A percentile compares a stretch with the other conserved stretches of the same genome.
phyloP scores from a whole-genome alignment of 169 alveolate genomes.

The Cryptosporidium muris region DNA sequence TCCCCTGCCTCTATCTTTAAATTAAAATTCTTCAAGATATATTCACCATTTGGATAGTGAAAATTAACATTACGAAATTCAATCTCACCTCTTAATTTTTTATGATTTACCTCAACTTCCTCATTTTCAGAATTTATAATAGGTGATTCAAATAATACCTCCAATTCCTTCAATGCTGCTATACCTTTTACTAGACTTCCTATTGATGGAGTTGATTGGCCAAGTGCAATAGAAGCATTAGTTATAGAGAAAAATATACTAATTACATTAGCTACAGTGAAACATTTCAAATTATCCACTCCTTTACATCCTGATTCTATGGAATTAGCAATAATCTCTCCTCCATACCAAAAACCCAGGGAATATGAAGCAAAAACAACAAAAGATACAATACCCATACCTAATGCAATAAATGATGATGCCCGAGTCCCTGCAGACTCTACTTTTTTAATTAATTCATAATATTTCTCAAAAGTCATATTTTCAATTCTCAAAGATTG shows the following conservation, averaged over 20 bases:
- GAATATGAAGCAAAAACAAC: conserved; percentile 71
- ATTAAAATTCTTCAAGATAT: conserved; percentile 27
- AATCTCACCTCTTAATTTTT: conserved; percentile 10
- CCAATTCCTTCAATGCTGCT: conserved; percentile 37
- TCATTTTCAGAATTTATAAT: conserved; percentile 19
- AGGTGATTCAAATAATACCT: not conserved
- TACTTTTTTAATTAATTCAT: conserved; percentile 31
- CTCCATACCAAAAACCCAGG: conserved; percentile 78
- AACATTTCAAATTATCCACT: conserved; percentile 25
- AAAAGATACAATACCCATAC: conserved; percentile 59
- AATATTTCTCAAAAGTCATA: conserved; percentile 30
- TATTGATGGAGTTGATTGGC: conserved; percentile 67
- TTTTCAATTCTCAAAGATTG: conserved; percentile 48
- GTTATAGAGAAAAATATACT: conserved; percentile 61
- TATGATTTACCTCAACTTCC: not conserved
- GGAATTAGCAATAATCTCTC: conserved; percentile 61
- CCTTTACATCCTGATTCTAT: conserved; percentile 65
- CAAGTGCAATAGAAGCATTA: conserved; percentile 66
- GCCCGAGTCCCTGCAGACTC: conserved; percentile 42
- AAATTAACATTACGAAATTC: conserved; percentile 33
- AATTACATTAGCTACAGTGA: conserved; percentile 63
- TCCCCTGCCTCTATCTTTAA: conserved; percentile 15
- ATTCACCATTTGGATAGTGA: conserved; percentile 10
- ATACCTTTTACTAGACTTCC: conserved; percentile 62
- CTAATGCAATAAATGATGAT: conserved; percentile 29